Evolutionary conservation across 192 early-diverging fungal genomes (phyloP), one percentile per base, ranked within the genome.

Genomic region (Coemansia nantahalensis): DNA sequence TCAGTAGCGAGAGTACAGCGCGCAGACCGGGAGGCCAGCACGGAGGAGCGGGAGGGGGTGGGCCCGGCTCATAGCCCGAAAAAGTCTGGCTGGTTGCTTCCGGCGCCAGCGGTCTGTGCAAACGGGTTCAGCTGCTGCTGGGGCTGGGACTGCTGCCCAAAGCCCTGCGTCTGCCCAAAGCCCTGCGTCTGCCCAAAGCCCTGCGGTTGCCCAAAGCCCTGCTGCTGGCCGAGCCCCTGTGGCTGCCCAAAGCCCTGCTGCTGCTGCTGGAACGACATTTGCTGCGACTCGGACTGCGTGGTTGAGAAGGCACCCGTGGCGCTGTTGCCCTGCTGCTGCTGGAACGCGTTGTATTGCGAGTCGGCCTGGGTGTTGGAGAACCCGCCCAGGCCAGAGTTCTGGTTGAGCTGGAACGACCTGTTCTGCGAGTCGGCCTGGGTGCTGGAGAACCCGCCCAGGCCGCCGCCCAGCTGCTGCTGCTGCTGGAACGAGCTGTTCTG

Each of bases 91-190:
- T 67, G 64, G 52, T 39, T 63, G 44, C 39, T 56, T 33, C 46
- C 40, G 10, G 39, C 17, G 16, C 52, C 40, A 10, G 44, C 21
- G 21, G 48, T 56, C 43, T 66, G 70, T 4, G 54, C 54, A 36
- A 74, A 74, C 30, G 70, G 70, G 21, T 74, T 74, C 45, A 60
- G 24, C 40, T 67, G 71, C 47, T 66, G 62, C 21, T 69, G 66
- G 23, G 51, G 66, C 39, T 64, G 52, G 35, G 41, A 33, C 22
- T 50, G 50, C 42, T 56, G 39, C 15, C 32, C 36, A 41, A 42
- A 54, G 39, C 23, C 18, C 14, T 22, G 46, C 33, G 8, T 8
- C 26, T 28, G 26, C 26, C 7, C 4, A 7, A 28, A 28, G 26
- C 26, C 26, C 26, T 5, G 26, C 31, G 4, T 3, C 31, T 32